Evolutionary conservation across 179 eudicot genomes (phyloP).

Genomic region (Patellifolia procumbens): DNA sequence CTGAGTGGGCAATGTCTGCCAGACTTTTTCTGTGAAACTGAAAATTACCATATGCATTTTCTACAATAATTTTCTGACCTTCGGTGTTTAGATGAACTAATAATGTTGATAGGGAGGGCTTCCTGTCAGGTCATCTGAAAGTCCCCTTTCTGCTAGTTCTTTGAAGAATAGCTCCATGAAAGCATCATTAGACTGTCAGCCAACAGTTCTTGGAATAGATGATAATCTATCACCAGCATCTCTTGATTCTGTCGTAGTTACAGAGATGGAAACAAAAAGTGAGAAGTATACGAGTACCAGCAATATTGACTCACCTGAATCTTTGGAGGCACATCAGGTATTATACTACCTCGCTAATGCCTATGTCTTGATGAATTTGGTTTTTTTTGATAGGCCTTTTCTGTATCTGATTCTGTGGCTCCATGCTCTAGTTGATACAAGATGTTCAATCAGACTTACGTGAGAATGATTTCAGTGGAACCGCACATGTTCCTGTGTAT

Average conservation of each 20-base stretch:
- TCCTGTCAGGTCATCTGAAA: constrained; percentile 58
- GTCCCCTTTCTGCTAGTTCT: constrained; percentile 52
- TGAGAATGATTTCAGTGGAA: constrained; percentile 42
- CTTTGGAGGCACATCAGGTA: constrained; percentile 65
- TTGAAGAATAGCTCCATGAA: constrained; percentile 53
- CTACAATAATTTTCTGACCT: neutral
- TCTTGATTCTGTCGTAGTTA: constrained; percentile 62
- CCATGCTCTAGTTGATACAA: constrained; percentile 55
- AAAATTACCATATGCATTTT: neutral
- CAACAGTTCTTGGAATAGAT: constrained; percentile 46
- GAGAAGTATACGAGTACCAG: constrained; percentile 56
- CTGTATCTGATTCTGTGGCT: constrained; percentile 17
- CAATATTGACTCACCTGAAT: constrained; percentile 55
- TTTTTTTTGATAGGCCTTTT: neutral
- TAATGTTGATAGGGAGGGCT: constrained; percentile 46
- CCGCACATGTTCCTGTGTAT: constrained; percentile 59
- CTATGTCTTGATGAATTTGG: constrained; percentile 1
- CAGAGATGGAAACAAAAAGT: constrained; percentile 51
- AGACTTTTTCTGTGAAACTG: neutral
- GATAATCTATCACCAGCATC: constrained; percentile 69
- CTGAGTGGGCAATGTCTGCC: neutral
- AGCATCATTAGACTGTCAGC: constrained; percentile 54
- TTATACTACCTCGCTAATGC: neutral
- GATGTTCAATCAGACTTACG: constrained; percentile 52
- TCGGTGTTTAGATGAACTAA: constrained; percentile 15